Evolutionary conservation across 768 basidiomycete species (phyloP).

Genomic region (Phlebiopsis gigantea): DNA sequence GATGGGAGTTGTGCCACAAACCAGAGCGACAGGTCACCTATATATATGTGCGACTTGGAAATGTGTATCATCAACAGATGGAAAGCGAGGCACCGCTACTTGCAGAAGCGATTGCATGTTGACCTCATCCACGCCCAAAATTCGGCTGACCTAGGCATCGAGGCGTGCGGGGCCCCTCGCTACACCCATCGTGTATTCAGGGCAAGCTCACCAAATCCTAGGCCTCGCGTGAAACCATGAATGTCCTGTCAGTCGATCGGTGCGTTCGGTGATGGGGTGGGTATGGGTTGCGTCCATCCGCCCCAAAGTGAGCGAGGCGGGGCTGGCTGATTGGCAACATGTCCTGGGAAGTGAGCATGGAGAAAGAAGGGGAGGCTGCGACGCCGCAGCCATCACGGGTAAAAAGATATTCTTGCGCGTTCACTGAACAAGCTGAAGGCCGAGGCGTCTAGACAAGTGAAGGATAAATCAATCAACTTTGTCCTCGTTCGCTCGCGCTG

Average conservation of each 20-base stretch:
- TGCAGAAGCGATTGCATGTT: constrained; percentile 31
- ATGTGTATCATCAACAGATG: constrained; percentile 20
- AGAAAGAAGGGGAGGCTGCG: not conserved
- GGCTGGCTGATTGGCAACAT: not conserved
- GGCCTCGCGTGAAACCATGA: constrained; percentile 8
- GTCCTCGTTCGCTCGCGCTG: constrained; percentile 5
- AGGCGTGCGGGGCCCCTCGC: constrained; percentile 29
- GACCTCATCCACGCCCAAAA: constrained; percentile 31
- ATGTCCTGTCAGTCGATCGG: constrained; percentile 9
- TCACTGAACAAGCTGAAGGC: not conserved
- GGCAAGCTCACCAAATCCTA: constrained; percentile 1
- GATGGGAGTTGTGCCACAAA: constrained; percentile 8
- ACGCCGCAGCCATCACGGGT: not conserved
- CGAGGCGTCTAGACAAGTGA: not conserved
- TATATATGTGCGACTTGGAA: constrained; percentile 22
- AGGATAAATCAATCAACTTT: constrained; percentile 12
- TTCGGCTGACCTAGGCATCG: constrained; percentile 29
- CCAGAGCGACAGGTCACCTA: not conserved
- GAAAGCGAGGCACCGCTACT: constrained; percentile 24
- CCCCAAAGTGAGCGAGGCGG: constrained; percentile 1
- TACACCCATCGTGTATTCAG: constrained; percentile 6
- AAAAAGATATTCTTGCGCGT: not conserved
- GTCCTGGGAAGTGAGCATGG: not conserved
- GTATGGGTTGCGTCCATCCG: constrained; percentile 1
- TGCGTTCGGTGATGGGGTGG: constrained; percentile 6